Base-by-base conservation (phyloP, 768 basidiomycete genomes). In the Sarcodon sp. region DNA sequence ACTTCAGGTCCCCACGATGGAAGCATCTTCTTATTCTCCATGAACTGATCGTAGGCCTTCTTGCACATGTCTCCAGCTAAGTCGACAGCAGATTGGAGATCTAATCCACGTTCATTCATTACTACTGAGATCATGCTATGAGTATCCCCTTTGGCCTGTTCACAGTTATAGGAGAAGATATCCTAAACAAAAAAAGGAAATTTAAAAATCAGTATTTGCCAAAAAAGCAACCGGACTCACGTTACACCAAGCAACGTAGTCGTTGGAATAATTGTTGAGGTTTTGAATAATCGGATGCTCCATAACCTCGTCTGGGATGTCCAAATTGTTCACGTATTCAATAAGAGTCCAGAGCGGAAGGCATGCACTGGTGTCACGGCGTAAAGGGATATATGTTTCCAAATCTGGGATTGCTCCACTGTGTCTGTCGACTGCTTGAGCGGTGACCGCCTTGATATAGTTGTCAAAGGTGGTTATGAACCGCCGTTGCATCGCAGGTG, bases 101-200 rank as follows among this genome's bases (percentile, higher is more conserved):
- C 66, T 45, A 79, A 66, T 4, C 69, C 73, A 46, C 77, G 73
- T 50, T 78, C 67, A 37, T 68, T 64, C 79, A 81, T 83, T 52
- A 84, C 69, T 45, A 85, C 77, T 12, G 70, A 66, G 48, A 87
- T 71, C 72, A 85, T 80, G 59, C 86, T 85, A 59, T 83, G 78
- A 12, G 76, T 78, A 51, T 83, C 61, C 7, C 72, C 73, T 13
- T 76, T 73, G 3, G 82, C 73, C 60, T 85, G 83, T 57, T 86
- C 84, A 38, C 76, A 75, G 51, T 85, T 83, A 61, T 82, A 87
- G 1, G 82, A 86, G 58, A 81, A 80, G 33, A 85, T 79, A 53
- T 85, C 83, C 83, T 83, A 50, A 38, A 50, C n/a, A n/a, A 54
- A 54, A 55, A 54, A 43, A 48, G 54, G 49, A 53, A 4, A 47